Conservation (phyloP, 192 early-diverging fungal genomes). For the Mortierella antarctica region DNA sequence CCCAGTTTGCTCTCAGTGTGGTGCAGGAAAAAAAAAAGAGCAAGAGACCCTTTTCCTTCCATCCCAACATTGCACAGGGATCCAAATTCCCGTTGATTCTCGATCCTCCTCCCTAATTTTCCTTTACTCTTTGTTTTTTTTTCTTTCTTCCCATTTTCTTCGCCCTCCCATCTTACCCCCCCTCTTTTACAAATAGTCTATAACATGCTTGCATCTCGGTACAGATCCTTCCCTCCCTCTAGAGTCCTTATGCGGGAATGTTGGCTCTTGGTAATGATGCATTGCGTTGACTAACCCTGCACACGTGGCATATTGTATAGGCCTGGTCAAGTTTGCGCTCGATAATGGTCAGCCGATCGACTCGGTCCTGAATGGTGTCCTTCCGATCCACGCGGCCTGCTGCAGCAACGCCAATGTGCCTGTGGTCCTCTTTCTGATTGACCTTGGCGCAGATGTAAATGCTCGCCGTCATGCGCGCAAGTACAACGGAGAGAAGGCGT, state of each 20-base stretch:
- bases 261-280: background rate
- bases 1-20: constrained; percentile 4
- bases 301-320: constrained; percentile 21
- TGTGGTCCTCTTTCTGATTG: constrained; percentile 75
- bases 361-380: constrained; percentile 73
- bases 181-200: background rate
- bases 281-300: too few species aligned
- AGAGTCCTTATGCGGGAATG: background rate
- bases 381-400: constrained; percentile 70
- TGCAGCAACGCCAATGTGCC: constrained; percentile 70
- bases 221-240: background rate
- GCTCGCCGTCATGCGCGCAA: constrained; percentile 59
- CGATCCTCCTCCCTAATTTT: constrained; percentile 10
- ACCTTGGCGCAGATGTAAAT: constrained; percentile 77
- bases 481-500: constrained; percentile 34
- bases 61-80: constrained; percentile 3
- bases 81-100: constrained; percentile 18
- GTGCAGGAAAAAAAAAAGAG: background rate
- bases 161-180: background rate
- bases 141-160: background rate
- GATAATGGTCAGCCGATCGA: constrained; percentile 78
- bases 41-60: constrained; percentile 7
- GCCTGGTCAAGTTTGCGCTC: constrained; percentile 72
- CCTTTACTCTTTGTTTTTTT: background rate
- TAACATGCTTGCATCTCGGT: background rate